phyloP scores from a whole-genome alignment of 306 rosid genomes.

The Biancaea sappan region DNA sequence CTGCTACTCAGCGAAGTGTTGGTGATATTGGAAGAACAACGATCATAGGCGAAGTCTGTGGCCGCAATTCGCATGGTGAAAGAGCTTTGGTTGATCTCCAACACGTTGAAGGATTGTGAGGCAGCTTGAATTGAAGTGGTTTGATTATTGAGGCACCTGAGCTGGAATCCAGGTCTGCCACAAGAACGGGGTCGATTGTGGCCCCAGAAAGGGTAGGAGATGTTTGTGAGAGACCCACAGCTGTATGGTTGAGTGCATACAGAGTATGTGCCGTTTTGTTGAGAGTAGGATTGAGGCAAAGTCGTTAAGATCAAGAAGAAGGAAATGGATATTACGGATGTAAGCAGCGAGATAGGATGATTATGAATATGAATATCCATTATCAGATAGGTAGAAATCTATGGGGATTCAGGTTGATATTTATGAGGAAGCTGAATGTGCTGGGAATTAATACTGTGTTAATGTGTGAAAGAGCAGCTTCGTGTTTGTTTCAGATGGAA shows the following conservation, averaged over 20 bases:
- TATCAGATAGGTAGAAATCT: not conserved
- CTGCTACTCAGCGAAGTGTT: not conserved
- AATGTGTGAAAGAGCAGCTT: no score
- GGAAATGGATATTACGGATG: not conserved
- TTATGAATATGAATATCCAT: not conserved
- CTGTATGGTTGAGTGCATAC: constrained; percentile 36
- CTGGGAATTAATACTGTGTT: no score
- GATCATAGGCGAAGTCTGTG: not conserved
- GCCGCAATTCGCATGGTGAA: not conserved
- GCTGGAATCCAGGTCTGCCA: constrained; percentile 24
- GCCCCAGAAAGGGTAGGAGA: constrained; percentile 57
- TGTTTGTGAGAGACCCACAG: constrained; percentile 44
- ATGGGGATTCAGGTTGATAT: not conserved
- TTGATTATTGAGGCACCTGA: constrained; percentile 21
- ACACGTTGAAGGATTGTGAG: constrained; percentile 37
- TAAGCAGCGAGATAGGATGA: not conserved
- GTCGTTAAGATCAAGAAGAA: not conserved
- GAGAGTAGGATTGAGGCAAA: constrained; percentile 6
- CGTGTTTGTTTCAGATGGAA: not conserved
- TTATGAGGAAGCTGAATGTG: not conserved
- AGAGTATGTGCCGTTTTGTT: not conserved
- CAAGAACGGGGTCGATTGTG: constrained; percentile 32
- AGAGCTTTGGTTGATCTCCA: not conserved
- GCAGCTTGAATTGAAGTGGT: constrained; percentile 36
- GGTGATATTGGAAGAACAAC: not conserved